A percentile compares a stretch with the other conserved stretches of the same genome.
These are phyloP conservation scores for Ettlia oleoabundans DNA, from an alignment of 139 green algal species.

Conservation along the genomic window DNA sequence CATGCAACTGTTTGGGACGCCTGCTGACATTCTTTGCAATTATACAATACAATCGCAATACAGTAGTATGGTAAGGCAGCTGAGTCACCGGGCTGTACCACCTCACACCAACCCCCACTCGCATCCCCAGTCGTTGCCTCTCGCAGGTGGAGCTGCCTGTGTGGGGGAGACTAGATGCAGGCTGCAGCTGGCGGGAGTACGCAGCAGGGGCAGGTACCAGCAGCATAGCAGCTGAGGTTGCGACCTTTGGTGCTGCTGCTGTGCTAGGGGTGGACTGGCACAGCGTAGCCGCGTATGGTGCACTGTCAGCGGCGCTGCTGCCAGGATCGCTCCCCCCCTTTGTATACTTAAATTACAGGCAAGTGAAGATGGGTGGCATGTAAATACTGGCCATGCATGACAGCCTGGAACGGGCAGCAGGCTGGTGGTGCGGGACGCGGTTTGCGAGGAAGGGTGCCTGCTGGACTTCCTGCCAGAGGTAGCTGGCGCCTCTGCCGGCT, in stretches of 20 bases:
- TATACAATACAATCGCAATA: no score
- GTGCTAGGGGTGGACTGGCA: slow-evolving; percentile 76
- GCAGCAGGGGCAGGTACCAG: slow-evolving; percentile 23
- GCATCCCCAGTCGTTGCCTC: neutral
- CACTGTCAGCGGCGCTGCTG: slow-evolving; percentile 25
- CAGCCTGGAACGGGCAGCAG: neutral
- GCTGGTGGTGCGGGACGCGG: neutral
- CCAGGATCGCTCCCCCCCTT: slow-evolving; percentile 38
- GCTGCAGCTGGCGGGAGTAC: slow-evolving; percentile 60
- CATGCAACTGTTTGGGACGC: no score
- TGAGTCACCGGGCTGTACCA: no score
- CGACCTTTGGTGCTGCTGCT: slow-evolving; percentile 50
- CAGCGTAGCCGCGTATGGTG: slow-evolving; percentile 44
- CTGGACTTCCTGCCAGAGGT: neutral
- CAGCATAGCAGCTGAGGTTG: slow-evolving; percentile 29
- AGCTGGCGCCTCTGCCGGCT: neutral
- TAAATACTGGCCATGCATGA: neutral
- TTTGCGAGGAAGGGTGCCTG: neutral
- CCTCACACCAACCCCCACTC: no score
- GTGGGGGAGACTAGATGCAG: slow-evolving; percentile 66
- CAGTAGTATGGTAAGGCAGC: no score
- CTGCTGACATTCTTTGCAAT: no score
- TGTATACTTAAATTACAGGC: slow-evolving; percentile 64
- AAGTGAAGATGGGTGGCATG: neutral
- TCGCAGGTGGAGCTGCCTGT: slow-evolving; percentile 57